phyloP scores from a whole-genome alignment of 768 basidiomycete genomes.

The Pisolithus sp. region DNA sequence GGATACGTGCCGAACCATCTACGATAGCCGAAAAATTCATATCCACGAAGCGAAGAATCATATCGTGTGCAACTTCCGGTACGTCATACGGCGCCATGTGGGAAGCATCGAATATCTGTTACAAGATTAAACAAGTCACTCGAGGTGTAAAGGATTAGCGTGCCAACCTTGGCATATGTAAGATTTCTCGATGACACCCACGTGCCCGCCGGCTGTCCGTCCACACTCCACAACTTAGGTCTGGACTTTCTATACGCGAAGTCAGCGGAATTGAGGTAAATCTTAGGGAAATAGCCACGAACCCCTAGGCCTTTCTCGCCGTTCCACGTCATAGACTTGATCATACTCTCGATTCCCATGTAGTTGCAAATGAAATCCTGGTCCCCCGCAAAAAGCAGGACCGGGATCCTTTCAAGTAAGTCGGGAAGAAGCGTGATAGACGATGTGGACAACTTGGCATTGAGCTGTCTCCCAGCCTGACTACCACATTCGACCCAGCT shows the following conservation, averaged over 20 bases:
- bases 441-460: constrained; percentile 50
- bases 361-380: constrained; percentile 98
- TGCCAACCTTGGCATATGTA: constrained; percentile 80
- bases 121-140: not conserved
- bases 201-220: constrained; percentile 72
- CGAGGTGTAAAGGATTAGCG: not conserved
- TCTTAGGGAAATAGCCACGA: constrained; percentile 24
- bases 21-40: constrained; percentile 79
- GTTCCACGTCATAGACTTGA: constrained; percentile 80
- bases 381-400: constrained; percentile 92
- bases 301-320: constrained; percentile 82
- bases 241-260: constrained; percentile 46
- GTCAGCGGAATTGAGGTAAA: not conserved
- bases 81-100: constrained; percentile 94
- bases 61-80: constrained; percentile 87
- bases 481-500: constrained; percentile 85
- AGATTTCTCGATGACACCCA: constrained; percentile 89
- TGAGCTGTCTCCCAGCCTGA: constrained; percentile 59
- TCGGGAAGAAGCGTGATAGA: constrained; percentile 71
- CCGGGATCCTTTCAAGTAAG: constrained; percentile 70
- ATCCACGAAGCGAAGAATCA: constrained; percentile 97
- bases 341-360: constrained; percentile 81
- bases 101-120: constrained; percentile 82
- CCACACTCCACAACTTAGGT: constrained; percentile 73
- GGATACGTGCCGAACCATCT: constrained; percentile 75